Base-by-base conservation (phyloP, 2,329 filamentous ascomycete species). In the Nothopassalora personata region DNA sequence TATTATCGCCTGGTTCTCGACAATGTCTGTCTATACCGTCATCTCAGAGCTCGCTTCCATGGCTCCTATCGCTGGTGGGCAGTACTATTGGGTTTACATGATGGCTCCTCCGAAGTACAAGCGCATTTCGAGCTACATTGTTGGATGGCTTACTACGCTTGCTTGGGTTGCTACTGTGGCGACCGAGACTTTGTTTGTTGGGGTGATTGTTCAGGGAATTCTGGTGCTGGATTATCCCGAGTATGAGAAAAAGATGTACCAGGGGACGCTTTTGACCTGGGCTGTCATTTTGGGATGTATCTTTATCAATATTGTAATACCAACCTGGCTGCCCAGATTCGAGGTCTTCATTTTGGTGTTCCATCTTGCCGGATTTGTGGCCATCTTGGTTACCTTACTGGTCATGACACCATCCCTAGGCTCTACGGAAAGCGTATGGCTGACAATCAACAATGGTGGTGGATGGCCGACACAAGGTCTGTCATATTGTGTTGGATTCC, bases 311-410 rank as follows among this genome's bases (percentile, higher is more conserved):
- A 79, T 79, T 1, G 76, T 78, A 1, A 79, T 82, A 65, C 76
- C 80, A 54, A 74, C 72, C 11, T 70, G 64, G 63, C 65, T 72
- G 5, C 71, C 71, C 1, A 62, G 61, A 34, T 72, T 73, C 47
- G 81, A 84, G 66, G 76, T 77, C 0, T 68, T 73, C 53, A 71
- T 73, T 34, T 59, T 73, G n/a, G 68, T 73, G 48, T 64, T 83
- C 19, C 81, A 83, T 59, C 71, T 83, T 10, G 69, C 79, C 8
- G 81, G 81, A 7, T 83, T 83, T 69, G 77, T 83, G 52, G 81
- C 77, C 0, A 79, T 83, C 51, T 62, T 83, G 9, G 76, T 79
- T 19, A 77, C 79, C 0, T 66, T 83, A 8, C 61, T 64, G 58
- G 68, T 68, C 39, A 67, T 71, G 68, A 56, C 71, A 8, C 67